Base-by-base conservation (phyloP, 768 basidiomycete species). In the Lactifluus pinguis region DNA sequence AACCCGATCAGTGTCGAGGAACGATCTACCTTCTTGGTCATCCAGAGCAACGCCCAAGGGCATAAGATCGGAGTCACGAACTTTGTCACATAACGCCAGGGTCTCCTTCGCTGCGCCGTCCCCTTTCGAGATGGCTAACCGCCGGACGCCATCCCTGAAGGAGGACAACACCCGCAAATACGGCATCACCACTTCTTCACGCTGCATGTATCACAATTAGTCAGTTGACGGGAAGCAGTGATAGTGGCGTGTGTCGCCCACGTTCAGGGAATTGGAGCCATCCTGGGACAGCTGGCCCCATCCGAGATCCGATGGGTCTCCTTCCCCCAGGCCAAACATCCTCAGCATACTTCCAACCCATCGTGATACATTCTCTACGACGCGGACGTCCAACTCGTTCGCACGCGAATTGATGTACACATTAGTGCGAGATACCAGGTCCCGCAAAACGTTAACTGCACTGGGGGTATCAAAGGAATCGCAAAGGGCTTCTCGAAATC, bases 391-490 rank as follows among this genome's bases (percentile, higher is more conserved):
- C 41, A 83, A 70, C 32, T 76, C 73, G 66, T 79, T 82, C 39
- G 80, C 80, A 42, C 81, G 82, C 36, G 80, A 68, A 57, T 83
- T 89, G 67, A 98, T 84, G 75, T 98, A 99, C 36, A 92, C 78
- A 72, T 98, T 98, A 7, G 89, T 84, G 49, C 82, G 80, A 4
- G 89, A 89, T 49, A 98, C 84, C 41, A 98, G 77, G 61, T 94
- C 87, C 13, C 88, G 80, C 17, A 98, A 74, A 58, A 84, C 75
- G 66, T 82, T 80, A 25, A 98, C 72, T 0, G 93, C 95, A 17
- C 76, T 79, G 2, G 94, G 92, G 0, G 97, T 98, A 71, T 98
- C 95, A 80, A 98, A 97, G 0, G 95, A 98, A 72, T 99, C 95
- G 73, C 89, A 95, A 50, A 99, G 84, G 0, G 94, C 90, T 13